Percentiles rank a stretch among this genome's conserved stretches.
Evolutionary conservation across 345 rosid species (phyloP).

Genomic region (Syzygium aqueum): DNA sequence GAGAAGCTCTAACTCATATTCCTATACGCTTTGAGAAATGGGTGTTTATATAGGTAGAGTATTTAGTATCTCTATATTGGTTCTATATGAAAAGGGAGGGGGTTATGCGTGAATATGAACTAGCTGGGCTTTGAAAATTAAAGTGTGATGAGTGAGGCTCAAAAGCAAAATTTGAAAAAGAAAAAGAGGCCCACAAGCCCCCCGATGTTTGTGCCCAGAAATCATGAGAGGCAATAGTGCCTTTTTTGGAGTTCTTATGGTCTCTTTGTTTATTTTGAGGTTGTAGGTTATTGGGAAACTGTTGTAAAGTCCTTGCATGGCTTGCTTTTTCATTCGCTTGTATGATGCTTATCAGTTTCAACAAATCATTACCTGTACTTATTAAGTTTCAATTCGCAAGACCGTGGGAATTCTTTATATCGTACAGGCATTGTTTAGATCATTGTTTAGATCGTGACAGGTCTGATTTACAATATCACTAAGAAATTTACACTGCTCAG

Average conservation of each 20-base stretch:
- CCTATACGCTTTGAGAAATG: background rate
- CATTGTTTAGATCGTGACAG: background rate
- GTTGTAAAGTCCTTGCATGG: conserved; percentile 24
- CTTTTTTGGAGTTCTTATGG: background rate
- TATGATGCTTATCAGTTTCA: background rate
- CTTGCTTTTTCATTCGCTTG: conserved; percentile 28
- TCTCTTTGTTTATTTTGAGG: background rate
- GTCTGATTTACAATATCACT: background rate
- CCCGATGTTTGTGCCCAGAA: conserved; percentile 10
- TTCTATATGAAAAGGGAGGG: background rate
- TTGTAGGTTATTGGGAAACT: conserved; percentile 7
- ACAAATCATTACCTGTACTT: background rate
- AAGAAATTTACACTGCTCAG: background rate
- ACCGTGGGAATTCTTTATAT: background rate
- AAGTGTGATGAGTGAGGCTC: background rate
- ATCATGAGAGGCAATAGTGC: conserved; percentile 12
- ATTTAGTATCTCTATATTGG: background rate
- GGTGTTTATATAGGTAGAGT: background rate
- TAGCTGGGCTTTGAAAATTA: background rate
- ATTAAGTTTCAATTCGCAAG: background rate
- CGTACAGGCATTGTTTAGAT: background rate
- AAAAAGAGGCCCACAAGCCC: conserved; percentile 6
- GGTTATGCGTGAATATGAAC: background rate
- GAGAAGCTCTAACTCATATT: background rate
- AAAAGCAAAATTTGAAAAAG: background rate